phyloP scores from a whole-genome alignment of 805 yeast species.

The Jamesozyma rosinii region DNA sequence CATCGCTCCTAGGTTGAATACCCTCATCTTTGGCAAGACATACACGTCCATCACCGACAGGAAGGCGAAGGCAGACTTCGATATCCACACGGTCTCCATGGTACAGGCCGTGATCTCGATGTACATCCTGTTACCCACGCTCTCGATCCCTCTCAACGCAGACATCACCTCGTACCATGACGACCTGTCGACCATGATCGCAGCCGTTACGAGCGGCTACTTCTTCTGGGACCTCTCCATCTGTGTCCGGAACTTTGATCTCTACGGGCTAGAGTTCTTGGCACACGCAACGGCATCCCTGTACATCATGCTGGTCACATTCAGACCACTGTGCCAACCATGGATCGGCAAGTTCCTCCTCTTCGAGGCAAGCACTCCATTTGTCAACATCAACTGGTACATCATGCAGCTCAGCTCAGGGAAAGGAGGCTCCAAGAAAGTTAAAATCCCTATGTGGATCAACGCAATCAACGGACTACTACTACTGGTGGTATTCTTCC shows the following conservation, averaged over 20 bases:
- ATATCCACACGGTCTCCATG: conserved; percentile 83
- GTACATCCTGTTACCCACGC: conserved; percentile 50
- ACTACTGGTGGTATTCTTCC: conserved; percentile 62
- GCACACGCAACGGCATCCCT: conserved; percentile 79
- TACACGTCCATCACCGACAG: conserved; percentile 40
- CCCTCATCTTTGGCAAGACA: conserved; percentile 39
- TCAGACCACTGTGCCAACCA: conserved; percentile 68
- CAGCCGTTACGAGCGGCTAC: conserved; percentile 71
- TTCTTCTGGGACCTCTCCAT: conserved; percentile 82
- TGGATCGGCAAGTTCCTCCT: conserved; percentile 75
- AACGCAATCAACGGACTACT: conserved; percentile 62
- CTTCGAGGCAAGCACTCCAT: conserved; percentile 88
- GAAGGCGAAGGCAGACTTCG: conserved; percentile 57
- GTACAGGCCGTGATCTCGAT: conserved; percentile 69
- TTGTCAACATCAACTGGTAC: conserved; percentile 91
- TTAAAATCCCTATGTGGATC: conserved; percentile 40
- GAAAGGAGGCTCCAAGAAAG: conserved; percentile 2
- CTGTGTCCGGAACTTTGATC: conserved; percentile 50
- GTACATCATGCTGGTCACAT: conserved; percentile 54
- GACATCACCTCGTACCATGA: conserved; percentile 60
- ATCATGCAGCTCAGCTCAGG: conserved; percentile 67
- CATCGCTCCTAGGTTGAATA: conserved; percentile 45
- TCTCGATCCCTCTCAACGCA: conserved; percentile 36
- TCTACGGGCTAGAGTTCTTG: conserved; percentile 76
- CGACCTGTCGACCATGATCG: conserved; percentile 67